A percentile compares a stretch with the other conserved stretches of the same genome.
Evolutionary conservation across 495 filamentous ascomycete genomes (phyloP).

Genomic region (Aspergillus olivimuriae): DNA sequence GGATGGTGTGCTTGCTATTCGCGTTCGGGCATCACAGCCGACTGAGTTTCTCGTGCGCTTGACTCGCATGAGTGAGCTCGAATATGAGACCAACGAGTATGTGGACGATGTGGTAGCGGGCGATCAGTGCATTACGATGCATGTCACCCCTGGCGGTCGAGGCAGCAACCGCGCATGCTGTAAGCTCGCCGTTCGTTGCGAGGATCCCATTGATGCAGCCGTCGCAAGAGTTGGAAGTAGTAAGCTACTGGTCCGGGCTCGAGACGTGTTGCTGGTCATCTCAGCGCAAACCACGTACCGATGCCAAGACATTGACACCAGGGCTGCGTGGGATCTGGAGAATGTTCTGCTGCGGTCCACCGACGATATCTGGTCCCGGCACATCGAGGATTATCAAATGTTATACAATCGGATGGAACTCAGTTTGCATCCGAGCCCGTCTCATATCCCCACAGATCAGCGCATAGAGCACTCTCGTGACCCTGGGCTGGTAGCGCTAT

Average conservation of each 20-base stretch:
- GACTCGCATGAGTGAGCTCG: conserved; percentile 27
- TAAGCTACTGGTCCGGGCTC: conserved; percentile 23
- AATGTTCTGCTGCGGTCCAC: conserved; percentile 15
- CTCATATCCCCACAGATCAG: conserved; percentile 25
- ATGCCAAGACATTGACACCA: conserved; percentile 18
- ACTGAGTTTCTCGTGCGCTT: conserved; percentile 22
- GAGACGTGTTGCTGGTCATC: conserved; percentile 29
- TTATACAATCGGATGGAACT: conserved; percentile 30
- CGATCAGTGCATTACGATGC: conserved; percentile 28
- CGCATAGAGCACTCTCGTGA: conserved; percentile 22
- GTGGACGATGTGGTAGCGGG: conserved; percentile 25
- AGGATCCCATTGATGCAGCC: conserved; percentile 15
- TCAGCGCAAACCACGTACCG: conserved; percentile 37
- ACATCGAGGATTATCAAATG: conserved; percentile 25
- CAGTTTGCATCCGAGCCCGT: conserved; percentile 15
- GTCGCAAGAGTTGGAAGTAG: conserved; percentile 24
- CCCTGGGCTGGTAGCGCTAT: conserved; percentile 33
- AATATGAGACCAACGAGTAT: conserved; percentile 37
- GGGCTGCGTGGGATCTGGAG: conserved; percentile 17
- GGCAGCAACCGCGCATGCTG: conserved; percentile 29
- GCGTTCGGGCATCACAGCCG: conserved; percentile 24
- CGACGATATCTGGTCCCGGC: conserved; percentile 19
- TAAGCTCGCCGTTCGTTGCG: conserved; percentile 19
- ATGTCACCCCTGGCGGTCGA: conserved; percentile 32
- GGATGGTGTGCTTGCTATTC: conserved; percentile 36